phyloP scores from a whole-genome alignment of 148 eudicot genomes.

The Amaranthus cruentus region DNA sequence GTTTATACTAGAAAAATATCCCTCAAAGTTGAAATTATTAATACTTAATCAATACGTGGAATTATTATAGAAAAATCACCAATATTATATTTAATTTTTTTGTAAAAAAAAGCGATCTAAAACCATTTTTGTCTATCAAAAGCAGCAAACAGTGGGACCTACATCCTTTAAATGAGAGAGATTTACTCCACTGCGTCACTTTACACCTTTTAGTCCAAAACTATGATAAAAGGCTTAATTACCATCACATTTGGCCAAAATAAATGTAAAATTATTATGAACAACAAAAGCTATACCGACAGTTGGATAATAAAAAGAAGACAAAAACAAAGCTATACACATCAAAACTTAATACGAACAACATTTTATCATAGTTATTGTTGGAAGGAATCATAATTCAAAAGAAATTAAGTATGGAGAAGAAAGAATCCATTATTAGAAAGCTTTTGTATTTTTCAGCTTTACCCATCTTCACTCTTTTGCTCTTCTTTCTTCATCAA shows the following conservation, averaged over 20 bases:
- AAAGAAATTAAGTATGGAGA: slow-evolving; percentile 20
- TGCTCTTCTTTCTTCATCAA: slow-evolving; percentile 17
- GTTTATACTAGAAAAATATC: no score
- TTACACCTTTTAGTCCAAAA: neutral
- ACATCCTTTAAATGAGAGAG: slow-evolving; percentile 9
- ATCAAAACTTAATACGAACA: neutral
- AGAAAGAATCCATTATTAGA: slow-evolving; percentile 27
- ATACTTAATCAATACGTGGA: no score
- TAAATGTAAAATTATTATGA: neutral
- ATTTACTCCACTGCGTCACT: neutral
- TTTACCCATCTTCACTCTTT: slow-evolving; percentile 23
- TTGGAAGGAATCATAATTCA: neutral
- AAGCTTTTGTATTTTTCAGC: slow-evolving; percentile 21
- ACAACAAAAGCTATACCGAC: slow-evolving; percentile 15
- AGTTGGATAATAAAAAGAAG: neutral
- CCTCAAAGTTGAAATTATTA: neutral
- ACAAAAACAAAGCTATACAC: slow-evolving; percentile 15
- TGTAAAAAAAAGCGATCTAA: neutral
- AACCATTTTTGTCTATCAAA: slow-evolving; percentile 10
- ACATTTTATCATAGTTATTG: neutral
- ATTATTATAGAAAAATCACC: no score
- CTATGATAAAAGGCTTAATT: neutral
- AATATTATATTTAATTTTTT: no score
- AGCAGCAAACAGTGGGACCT: slow-evolving; percentile 7
- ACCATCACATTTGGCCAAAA: no score